These are phyloP conservation scores for Venturiaceae sp. DNA, from an alignment of 2,329 filamentous ascomycete genomes.

Conservation along the genomic window DNA sequence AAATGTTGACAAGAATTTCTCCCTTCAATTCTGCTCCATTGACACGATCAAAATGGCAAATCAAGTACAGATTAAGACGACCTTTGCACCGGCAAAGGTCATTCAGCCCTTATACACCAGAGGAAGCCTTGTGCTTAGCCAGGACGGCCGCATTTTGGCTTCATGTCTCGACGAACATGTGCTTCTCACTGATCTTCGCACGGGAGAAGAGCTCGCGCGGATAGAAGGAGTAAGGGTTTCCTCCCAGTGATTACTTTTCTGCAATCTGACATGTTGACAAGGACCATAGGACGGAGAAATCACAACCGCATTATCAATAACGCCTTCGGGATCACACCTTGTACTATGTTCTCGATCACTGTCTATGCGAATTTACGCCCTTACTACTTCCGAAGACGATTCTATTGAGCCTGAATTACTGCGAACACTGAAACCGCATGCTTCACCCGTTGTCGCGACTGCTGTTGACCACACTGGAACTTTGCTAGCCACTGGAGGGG, in stretches of 20 bases:
- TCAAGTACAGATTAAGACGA: slow-evolving; percentile 54
- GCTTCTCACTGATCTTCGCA: slow-evolving; percentile 74
- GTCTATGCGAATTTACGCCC: slow-evolving; percentile 82
- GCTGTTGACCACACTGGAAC: slow-evolving; percentile 82
- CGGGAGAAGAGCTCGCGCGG: slow-evolving; percentile 69
- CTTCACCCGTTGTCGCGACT: slow-evolving; percentile 78
- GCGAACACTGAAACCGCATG: slow-evolving; percentile 80
- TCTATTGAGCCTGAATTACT: slow-evolving; percentile 57
- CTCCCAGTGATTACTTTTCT: background rate
- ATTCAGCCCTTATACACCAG: slow-evolving; percentile 93
- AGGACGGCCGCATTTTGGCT: slow-evolving; percentile 71
- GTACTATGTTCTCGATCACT: slow-evolving; percentile 91
- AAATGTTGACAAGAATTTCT: too few relatives aligned
- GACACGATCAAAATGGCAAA: slow-evolving; percentile 1
- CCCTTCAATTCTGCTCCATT: too few relatives aligned
- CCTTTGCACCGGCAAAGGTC: slow-evolving; percentile 73
- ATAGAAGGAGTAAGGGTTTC: slow-evolving; percentile 71
- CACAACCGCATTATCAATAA: slow-evolving; percentile 69
- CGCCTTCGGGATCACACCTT: slow-evolving; percentile 78
- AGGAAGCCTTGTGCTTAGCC: slow-evolving; percentile 75
- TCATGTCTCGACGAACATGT: slow-evolving; percentile 89
- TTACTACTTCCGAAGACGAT: slow-evolving; percentile 49
- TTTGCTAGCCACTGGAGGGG: slow-evolving; percentile 81
- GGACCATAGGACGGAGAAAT: slow-evolving; percentile 47
- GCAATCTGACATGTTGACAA: slow-evolving; percentile 28